Conservation (phyloP, 305 asterid species). For the Euphrasia arctica region DNA sequence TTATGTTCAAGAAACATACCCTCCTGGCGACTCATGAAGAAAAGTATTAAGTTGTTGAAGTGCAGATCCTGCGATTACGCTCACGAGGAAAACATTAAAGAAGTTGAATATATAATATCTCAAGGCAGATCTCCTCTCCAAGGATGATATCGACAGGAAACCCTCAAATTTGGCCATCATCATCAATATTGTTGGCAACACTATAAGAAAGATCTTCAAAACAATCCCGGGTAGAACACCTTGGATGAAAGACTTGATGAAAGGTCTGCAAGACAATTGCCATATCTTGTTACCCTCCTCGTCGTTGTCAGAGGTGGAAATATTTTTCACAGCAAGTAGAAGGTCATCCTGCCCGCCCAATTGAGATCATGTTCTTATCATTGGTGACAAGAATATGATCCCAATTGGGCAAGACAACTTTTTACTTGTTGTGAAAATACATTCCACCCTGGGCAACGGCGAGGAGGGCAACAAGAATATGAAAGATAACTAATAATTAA, state of each 20-base stretch:
- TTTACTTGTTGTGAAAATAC: no score
- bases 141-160: constrained; percentile 57
- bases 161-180: constrained; percentile 92
- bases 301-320: no score
- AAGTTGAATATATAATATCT: constrained; percentile 84
- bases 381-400: no score
- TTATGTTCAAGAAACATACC: constrained; percentile 47
- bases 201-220: constrained; percentile 84
- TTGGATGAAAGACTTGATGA: constrained; percentile 75
- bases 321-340: no score
- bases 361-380: no score
- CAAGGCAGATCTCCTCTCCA: constrained; percentile 86
- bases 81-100: constrained; percentile 84
- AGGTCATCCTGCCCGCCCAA: no score
- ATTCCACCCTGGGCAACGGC: no score
- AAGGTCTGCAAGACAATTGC: constrained; percentile 52
- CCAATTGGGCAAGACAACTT: no score
- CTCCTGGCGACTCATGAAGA: constrained; percentile 51
- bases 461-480: no score
- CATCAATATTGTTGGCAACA: constrained; percentile 83
- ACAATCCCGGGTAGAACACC: constrained; percentile 91
- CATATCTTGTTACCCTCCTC: no score
- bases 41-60: constrained; percentile 66
- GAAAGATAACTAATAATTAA: neutral
- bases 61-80: constrained; percentile 90